Percentiles rank a stretch among this genome's conserved stretches.
phyloP scores from a whole-genome alignment of 306 rosid genomes.

The Hippophae gyantsensis region DNA sequence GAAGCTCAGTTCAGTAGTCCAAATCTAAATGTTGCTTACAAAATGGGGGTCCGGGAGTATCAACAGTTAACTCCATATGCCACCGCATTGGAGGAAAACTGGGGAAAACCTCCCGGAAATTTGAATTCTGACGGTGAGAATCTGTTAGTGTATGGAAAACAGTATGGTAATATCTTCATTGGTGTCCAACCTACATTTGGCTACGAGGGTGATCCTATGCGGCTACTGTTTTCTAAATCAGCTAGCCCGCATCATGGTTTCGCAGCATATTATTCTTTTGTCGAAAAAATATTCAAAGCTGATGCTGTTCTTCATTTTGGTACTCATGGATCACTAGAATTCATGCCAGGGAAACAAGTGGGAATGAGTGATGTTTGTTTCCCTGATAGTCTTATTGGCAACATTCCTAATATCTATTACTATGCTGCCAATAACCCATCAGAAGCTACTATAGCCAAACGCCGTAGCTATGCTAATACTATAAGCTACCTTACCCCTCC shows the following conservation, averaged over 20 bases:
- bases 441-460: constrained; percentile 97
- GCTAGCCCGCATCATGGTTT: constrained; percentile 99
- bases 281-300: constrained; percentile 86
- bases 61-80: constrained; percentile 77
- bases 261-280: constrained; percentile 88
- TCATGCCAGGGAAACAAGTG: constrained; percentile 99
- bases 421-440: constrained; percentile 98
- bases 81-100: constrained; percentile 75
- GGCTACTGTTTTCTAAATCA: constrained; percentile 94
- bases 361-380: constrained; percentile 98
- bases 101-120: constrained; percentile 98
- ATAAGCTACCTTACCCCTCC: constrained; percentile 98
- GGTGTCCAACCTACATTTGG: constrained; percentile 99
- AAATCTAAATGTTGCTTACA: constrained; percentile 79
- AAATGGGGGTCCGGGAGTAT: constrained; percentile 84
- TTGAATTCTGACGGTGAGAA: constrained; percentile 95
- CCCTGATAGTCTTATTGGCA: constrained; percentile 92
- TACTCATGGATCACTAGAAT: constrained; percentile 94
- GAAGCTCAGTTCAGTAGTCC: constrained; percentile 99
- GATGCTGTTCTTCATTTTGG: constrained; percentile 97
- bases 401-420: constrained; percentile 85
- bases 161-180: constrained; percentile 81
- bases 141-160: constrained; percentile 84
- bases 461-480: constrained; percentile 94
- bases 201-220: constrained; percentile 96